phyloP scores from a whole-genome alignment of 345 rosid species.

The Atalantia buxifolia region DNA sequence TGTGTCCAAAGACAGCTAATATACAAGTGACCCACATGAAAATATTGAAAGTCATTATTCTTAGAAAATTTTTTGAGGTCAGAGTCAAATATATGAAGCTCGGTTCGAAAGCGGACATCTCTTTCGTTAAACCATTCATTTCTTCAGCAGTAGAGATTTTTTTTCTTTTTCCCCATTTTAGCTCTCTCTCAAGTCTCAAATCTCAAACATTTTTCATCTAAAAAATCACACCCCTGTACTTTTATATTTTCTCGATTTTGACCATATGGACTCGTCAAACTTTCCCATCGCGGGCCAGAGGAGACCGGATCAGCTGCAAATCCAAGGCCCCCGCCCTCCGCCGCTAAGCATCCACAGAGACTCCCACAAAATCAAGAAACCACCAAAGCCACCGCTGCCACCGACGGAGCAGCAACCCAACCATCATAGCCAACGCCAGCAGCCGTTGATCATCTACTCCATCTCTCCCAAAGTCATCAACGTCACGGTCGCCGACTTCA shows the following conservation, averaged over 20 bases:
- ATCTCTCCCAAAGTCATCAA: conserved; percentile 79
- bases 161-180: background rate
- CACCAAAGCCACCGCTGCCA: conserved; percentile 43
- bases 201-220: background rate
- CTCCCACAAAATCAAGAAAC: conserved; percentile 67
- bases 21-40: too few relatives aligned
- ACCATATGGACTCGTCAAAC: conserved; percentile 41
- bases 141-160: background rate
- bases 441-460: conserved; percentile 75
- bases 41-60: too few relatives aligned
- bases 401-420: background rate
- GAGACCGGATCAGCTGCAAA: conserved; percentile 38
- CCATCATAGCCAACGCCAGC: conserved; percentile 18
- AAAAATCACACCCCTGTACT: background rate
- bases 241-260: too few relatives aligned
- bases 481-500: conserved; percentile 59
- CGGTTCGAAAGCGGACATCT: background rate
- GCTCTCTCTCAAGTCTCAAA: too few relatives aligned
- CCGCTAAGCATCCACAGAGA: conserved; percentile 58
- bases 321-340: conserved; percentile 76
- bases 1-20: too few relatives aligned
- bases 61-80: background rate
- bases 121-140: conserved; percentile 18
- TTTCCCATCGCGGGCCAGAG: conserved; percentile 22
- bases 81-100: conserved; percentile 28